Conservation (phyloP, 1,284 basidiomycete species). For the Golubevia pallescens region DNA sequence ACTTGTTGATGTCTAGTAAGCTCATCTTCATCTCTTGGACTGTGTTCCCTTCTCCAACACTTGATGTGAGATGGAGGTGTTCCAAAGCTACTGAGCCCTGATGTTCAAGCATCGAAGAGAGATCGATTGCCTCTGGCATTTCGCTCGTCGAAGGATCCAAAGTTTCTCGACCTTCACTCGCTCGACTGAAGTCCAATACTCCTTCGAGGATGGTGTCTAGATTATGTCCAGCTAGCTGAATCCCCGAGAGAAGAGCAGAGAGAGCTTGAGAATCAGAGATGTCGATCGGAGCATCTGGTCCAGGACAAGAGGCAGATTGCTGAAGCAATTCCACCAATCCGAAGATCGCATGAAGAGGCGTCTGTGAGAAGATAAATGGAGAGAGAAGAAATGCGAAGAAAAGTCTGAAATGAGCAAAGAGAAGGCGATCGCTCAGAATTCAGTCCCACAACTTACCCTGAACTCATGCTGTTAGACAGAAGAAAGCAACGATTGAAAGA, state of each 20-base stretch:
- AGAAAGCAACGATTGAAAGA: too few relatives aligned
- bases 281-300: constrained; percentile 22
- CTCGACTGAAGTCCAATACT: constrained; percentile 29
- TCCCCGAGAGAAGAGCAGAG: constrained; percentile 32
- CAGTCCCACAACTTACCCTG: neutral
- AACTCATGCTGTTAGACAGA: neutral
- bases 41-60: constrained; percentile 34
- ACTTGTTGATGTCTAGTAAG: constrained; percentile 10
- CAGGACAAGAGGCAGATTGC: constrained; percentile 16
- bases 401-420: neutral
- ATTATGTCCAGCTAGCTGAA: constrained; percentile 33
- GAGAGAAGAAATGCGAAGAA: neutral
- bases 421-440: neutral
- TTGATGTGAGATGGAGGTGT: constrained; percentile 30
- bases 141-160: constrained; percentile 27
- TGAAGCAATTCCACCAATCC: constrained; percentile 42
- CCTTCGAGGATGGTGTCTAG: constrained; percentile 44
- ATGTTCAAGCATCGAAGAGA: constrained; percentile 10
- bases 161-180: neutral
- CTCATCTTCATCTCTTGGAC: constrained; percentile 27
- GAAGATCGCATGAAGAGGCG: constrained; percentile 44
- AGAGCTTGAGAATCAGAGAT: constrained; percentile 26
- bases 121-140: constrained; percentile 4
- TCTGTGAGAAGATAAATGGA: constrained; percentile 13
- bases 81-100: constrained; percentile 17